A percentile compares a stretch with the other conserved stretches of the same genome.
Conservation (phyloP, 345 rosid genomes). For the Psidium friedrichsthalianum region DNA sequence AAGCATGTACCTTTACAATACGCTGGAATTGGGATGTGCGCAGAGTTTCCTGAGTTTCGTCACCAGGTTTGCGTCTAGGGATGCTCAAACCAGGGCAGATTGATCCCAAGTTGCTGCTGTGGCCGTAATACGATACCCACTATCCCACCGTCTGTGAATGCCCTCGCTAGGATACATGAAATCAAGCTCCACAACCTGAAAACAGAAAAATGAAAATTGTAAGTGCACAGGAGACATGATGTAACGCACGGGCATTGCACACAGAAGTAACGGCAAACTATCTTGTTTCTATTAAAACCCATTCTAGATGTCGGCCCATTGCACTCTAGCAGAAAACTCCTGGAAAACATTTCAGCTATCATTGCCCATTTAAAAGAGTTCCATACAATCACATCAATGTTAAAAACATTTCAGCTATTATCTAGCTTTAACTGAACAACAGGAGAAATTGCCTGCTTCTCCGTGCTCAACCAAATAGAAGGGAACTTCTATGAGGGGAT, state of each 20-base stretch:
- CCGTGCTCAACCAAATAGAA: background rate
- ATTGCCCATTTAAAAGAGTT: background rate
- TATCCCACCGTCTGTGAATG: constrained; percentile 89
- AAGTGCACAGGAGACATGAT: background rate
- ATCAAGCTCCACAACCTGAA: constrained; percentile 93
- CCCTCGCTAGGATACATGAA: constrained; percentile 99
- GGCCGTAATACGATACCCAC: constrained; percentile 84
- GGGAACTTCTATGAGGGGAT: background rate
- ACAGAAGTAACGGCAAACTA: background rate
- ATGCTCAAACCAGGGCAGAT: constrained; percentile 88
- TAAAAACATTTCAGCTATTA: background rate
- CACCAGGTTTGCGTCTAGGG: constrained; percentile 64
- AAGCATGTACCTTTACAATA: constrained; percentile 71
- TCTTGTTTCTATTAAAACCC: background rate
- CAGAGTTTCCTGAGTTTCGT: constrained; percentile 96
- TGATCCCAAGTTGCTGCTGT: constrained; percentile 94
- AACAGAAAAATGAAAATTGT: background rate
- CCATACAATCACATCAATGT: background rate
- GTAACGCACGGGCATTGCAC: background rate
- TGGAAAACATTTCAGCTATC: background rate
- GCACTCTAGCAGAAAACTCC: background rate
- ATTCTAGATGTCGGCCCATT: background rate
- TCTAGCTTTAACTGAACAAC: background rate
- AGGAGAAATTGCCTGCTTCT: background rate
- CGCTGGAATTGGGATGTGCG: constrained; percentile 92